Evolutionary conservation across 257 asterid genomes (phyloP).

Genomic region (Solanum gracilifrons): DNA sequence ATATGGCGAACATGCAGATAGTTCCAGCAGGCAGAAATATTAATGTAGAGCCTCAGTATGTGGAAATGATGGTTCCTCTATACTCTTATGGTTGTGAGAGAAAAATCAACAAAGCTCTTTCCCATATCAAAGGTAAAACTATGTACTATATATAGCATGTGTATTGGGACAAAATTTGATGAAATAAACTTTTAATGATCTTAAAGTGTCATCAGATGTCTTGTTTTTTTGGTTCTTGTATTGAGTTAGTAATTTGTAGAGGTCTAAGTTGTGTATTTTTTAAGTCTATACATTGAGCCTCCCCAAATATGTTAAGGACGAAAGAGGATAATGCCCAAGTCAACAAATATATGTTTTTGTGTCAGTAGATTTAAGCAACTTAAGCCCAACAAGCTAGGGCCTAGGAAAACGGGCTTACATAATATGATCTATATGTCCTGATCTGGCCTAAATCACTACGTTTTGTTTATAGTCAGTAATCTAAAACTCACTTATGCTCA

Average conservation of each 20-base stretch:
- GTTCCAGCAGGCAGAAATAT: constrained; percentile 28
- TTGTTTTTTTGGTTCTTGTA: too few species aligned
- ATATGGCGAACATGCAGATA: constrained; percentile 42
- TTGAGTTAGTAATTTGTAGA: background rate
- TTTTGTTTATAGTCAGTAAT: too few species aligned
- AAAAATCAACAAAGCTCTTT: constrained; percentile 63
- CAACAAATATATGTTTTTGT: background rate
- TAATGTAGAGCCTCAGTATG: constrained; percentile 69
- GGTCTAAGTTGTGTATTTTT: background rate
- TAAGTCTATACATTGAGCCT: background rate
- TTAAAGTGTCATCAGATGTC: too few species aligned
- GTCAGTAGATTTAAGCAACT: background rate
- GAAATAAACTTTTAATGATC: background rate
- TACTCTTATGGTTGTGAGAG: constrained; percentile 80
- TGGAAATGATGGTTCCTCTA: constrained; percentile 88
- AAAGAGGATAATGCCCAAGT: background rate
- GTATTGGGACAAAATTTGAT: too few species aligned
- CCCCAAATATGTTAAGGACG: background rate
- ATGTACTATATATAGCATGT: too few species aligned
- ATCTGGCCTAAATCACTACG: too few species aligned
- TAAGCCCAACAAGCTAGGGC: background rate
- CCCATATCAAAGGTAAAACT: constrained; percentile 64
- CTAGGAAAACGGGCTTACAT: too few species aligned
- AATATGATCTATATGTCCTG: too few species aligned
- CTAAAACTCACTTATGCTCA: too few species aligned